Conservation (phyloP, 257 asterid genomes). For the Rauvolfia tetraphylla region DNA sequence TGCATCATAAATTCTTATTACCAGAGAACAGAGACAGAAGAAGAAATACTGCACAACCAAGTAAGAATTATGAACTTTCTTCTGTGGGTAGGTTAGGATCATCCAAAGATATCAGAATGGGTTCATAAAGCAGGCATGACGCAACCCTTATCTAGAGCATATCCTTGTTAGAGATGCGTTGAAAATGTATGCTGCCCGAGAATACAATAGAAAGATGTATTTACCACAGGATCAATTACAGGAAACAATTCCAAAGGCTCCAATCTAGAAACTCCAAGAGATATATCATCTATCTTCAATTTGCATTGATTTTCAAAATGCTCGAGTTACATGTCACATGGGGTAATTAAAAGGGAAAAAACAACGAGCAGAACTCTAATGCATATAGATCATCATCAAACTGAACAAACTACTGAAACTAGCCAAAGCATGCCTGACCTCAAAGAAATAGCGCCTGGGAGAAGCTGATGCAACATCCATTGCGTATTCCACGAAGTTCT, state of each 20-base stretch:
- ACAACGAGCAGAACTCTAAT: not conserved
- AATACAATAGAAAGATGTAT: not conserved
- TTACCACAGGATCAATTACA: not conserved
- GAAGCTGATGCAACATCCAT: constrained; percentile 97
- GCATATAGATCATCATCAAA: not conserved
- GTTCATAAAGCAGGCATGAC: not conserved
- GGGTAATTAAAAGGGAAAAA: not conserved
- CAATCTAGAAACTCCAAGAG: not conserved
- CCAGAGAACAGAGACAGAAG: too few species aligned
- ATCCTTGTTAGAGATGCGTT: not conserved
- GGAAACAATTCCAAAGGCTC: not conserved
- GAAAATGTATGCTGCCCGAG: too few species aligned
- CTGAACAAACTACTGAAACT: not conserved
- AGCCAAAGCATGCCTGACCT: constrained; percentile 45
- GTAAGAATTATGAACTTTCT: not conserved
- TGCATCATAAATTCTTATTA: too few species aligned
- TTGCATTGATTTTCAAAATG: not conserved
- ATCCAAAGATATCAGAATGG: not conserved
- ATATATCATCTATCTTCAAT: not conserved
- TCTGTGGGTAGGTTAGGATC: not conserved
- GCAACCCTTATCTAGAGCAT: not conserved
- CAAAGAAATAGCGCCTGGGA: constrained; percentile 89
- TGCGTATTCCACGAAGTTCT: constrained; percentile 67
- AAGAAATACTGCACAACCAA: not conserved
- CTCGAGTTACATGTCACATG: not conserved